phyloP scores from a whole-genome alignment of 805 yeast genomes.

The Wickerhamiella bombiphila region DNA sequence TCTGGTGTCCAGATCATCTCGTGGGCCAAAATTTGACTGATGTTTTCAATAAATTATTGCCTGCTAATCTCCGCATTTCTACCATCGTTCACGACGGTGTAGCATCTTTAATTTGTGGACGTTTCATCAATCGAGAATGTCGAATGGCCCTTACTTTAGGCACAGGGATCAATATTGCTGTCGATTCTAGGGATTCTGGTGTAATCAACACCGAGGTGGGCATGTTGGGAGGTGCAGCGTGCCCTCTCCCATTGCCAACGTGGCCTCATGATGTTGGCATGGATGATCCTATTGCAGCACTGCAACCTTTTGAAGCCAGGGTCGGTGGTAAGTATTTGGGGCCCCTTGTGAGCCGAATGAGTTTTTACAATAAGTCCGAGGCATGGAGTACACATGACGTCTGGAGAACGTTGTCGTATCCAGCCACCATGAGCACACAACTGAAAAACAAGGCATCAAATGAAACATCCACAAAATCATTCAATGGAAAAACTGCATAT shows the following conservation, averaged over 20 bases:
- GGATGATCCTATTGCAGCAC: constrained; percentile 3
- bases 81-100: constrained; percentile 17
- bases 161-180: constrained; percentile 16
- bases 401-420: constrained; percentile 6
- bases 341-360: constrained; percentile 4
- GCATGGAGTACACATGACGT: constrained; percentile 5
- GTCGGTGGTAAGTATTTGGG: constrained; percentile 15
- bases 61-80: neutral
- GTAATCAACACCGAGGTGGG: constrained; percentile 15
- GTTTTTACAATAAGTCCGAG: neutral
- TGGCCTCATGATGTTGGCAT: constrained; percentile 6
- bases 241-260: constrained; percentile 4
- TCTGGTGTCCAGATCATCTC: constrained; percentile 4
- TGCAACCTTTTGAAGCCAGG: constrained; percentile 15
- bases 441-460: no score
- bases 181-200: neutral
- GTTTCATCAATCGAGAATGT: constrained; percentile 8
- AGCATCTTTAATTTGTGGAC: constrained; percentile 16
- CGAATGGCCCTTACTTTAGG: constrained; percentile 17
- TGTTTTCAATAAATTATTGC: constrained; percentile 9
- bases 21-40: neutral
- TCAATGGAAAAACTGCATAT: no score
- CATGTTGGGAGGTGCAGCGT: constrained; percentile 11
- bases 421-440: neutral
- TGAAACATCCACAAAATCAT: no score